phyloP scores from a whole-genome alignment of 495 filamentous ascomycete species.

The Hypoxylon perforatum region DNA sequence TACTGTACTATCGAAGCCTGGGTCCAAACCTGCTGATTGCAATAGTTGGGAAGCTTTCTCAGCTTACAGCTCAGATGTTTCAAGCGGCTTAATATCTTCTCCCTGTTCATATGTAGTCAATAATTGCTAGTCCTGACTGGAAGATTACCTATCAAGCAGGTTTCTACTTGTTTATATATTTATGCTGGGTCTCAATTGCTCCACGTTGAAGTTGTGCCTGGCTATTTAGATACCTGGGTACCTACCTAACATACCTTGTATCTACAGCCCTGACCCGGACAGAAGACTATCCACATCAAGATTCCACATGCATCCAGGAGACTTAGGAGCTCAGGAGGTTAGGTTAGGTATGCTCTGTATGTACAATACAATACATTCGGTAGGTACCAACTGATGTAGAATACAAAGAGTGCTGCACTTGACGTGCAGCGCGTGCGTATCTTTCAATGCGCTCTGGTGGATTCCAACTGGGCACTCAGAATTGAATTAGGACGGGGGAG shows the following conservation, averaged over 20 bases:
- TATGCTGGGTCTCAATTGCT: slow-evolving; percentile 31
- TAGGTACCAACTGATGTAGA: slow-evolving; percentile 22
- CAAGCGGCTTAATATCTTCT: slow-evolving; percentile 4
- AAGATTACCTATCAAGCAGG: slow-evolving; percentile 13
- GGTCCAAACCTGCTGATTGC: slow-evolving; percentile 19
- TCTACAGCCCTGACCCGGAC: slow-evolving; percentile 17
- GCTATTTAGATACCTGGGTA: neutral
- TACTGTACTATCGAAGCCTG: slow-evolving; percentile 1
- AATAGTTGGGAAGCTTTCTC: slow-evolving; percentile 7
- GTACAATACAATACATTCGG: neutral
- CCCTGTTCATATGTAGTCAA: slow-evolving; percentile 12
- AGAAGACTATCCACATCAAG: slow-evolving; percentile 20
- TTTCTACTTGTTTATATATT: slow-evolving; percentile 21
- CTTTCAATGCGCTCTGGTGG: slow-evolving; percentile 32
- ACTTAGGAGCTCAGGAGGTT: neutral
- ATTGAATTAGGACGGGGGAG: slow-evolving; percentile 11
- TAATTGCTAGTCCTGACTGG: slow-evolving; percentile 15
- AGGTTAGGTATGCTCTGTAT: slow-evolving; percentile 1
- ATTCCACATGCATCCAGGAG: slow-evolving; percentile 5
- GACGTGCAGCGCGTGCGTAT: slow-evolving; percentile 34
- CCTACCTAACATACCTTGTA: too few species aligned
- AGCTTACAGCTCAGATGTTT: slow-evolving; percentile 13
- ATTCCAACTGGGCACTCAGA: slow-evolving; percentile 25
- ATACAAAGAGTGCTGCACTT: slow-evolving; percentile 25
- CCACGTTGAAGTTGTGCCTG: slow-evolving; percentile 39